Evolutionary conservation across 306 rosid genomes (phyloP), one percentile per base, ranked within the genome.

Genomic region (Ormosia emarginata): DNA sequence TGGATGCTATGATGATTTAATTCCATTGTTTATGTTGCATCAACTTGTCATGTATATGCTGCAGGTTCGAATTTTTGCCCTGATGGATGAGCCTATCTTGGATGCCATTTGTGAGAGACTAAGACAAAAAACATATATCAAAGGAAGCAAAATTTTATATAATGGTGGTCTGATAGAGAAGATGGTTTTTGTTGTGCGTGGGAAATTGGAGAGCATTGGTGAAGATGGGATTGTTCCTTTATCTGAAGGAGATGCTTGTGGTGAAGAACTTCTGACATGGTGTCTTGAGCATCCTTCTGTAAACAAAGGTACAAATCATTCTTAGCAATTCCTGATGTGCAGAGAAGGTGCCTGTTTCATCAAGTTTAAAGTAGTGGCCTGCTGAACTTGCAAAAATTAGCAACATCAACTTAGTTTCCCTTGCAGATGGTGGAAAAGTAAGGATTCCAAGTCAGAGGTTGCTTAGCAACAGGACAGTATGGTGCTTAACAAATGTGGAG

Each of bases 261-360:
- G 98, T 7, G 98, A 95, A 85, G 98, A 95, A 75, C 97, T 93
- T 73, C 92, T 95, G 15, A 70, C 93, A 65, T 91, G 97, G 97
- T 91, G 91, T 86, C 95, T 95, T 10, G 98, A 93, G 83, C 95
- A 89, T 86, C 77, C 91, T 82, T 93, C 92, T 3, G 84, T 87
- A 64, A 85, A 77, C 90, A 90, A 43, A 91, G 97, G 98, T 94
- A 88, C 47, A 5, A 4, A 3, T 41, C 41, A 32, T 11, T 66
- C 71, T 4, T 39, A n/a, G 17, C 57, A 14, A 62, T 18, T 18
- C 18, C 7, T 24, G 24, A 24, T 24, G 24, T 24, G 24, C 24
- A 24, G 24, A 24, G 24, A 24, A 24, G 24, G 24, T 64, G 6
- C 14, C 10, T 12, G 6, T 6, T 32, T 30, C 24, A 24, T 24